Evolutionary conservation across 495 filamentous ascomycete genomes (phyloP).

Genomic region (Zalerion maritima): DNA sequence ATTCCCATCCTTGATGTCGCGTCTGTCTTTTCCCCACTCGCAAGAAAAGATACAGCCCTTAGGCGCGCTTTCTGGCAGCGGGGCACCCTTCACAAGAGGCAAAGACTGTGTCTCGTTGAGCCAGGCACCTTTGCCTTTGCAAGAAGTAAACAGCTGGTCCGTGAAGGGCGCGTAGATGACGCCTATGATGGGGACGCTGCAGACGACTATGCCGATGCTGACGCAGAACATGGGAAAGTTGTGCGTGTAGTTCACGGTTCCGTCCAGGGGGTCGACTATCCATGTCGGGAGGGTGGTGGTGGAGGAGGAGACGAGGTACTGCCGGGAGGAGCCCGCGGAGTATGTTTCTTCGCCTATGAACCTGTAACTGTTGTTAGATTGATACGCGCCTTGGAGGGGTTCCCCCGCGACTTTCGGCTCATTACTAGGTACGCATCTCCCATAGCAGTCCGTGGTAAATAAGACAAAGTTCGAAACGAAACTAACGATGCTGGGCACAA

Average conservation of each 20-base stretch:
- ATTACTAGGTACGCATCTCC: not conserved
- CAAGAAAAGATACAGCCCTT: constrained; percentile 52
- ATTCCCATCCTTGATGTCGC: constrained; percentile 45
- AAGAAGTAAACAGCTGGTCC: constrained; percentile 48
- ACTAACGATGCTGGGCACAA: not conserved
- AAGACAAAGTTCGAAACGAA: constrained; percentile 1
- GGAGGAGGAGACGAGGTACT: constrained; percentile 42
- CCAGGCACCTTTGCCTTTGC: constrained; percentile 47
- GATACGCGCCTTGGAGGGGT: not conserved
- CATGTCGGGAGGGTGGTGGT: constrained; percentile 40
- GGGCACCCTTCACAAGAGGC: constrained; percentile 41
- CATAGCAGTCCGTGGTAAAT: not conserved
- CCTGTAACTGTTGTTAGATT: constrained; percentile 16
- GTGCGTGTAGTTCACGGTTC: constrained; percentile 61
- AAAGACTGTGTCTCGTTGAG: constrained; percentile 44
- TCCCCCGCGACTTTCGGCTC: not conserved
- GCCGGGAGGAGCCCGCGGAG: constrained; percentile 38
- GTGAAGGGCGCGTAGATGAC: constrained; percentile 52
- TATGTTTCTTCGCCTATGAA: constrained; percentile 63
- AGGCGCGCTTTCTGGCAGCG: constrained; percentile 47
- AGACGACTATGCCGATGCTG: constrained; percentile 46
- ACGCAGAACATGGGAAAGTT: constrained; percentile 63
- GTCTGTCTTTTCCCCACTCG: constrained; percentile 60
- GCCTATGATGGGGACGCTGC: constrained; percentile 42
- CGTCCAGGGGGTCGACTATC: constrained; percentile 56